Base-by-base conservation (phyloP, 768 basidiomycete species). In the Boletus subparvulus region DNA sequence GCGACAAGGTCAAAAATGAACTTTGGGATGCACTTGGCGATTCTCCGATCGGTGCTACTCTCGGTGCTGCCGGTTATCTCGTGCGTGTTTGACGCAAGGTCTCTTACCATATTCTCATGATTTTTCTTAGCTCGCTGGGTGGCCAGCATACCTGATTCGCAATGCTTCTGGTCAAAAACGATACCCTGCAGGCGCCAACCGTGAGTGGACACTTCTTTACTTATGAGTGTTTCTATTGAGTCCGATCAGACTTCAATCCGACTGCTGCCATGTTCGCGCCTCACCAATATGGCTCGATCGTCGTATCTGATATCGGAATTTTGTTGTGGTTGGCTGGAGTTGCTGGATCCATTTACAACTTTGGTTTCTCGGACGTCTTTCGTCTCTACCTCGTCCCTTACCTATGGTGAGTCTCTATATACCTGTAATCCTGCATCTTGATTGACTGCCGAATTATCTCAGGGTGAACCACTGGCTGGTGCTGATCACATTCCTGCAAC, bases 391-490 rank as follows among this genome's bases (percentile, higher is more conserved):
- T 91, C 52, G 80, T 91, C 17, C 94, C 95, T 50, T 98, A 98
- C 77, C 80, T 98, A 58, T 93, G 90, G 89, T 77, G 58, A 55
- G 73, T 56, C 2, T 33, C 3, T 30, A 30, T 11, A 13, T 39
- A 28, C 21, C 9, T 8, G 3, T 39, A 14, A 19, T 32, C 11
- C 13, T 45, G 21, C 21, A 21, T 21, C 21, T 21, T 21, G 12
- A 21, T 36, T 53, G 30, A 13, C 52, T 47, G 10, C 55, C 35
- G 14, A 6, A 59, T 43, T 21, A 40, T 16, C 12, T 11, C 56
- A 87, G 83, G 86, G 85, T 89, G 51, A 92, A 92, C 79, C 92
- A 94, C 80, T 97, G 94, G 94, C 82, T 98, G 52, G 92, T 98
- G 54, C 67, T 94, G 65, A 98, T 98, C 78, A 97, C 94, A 19